These are phyloP conservation scores for Calonectria naviculata DNA, from an alignment of 2,329 filamentous ascomycete species.

Conservation along the genomic window DNA sequence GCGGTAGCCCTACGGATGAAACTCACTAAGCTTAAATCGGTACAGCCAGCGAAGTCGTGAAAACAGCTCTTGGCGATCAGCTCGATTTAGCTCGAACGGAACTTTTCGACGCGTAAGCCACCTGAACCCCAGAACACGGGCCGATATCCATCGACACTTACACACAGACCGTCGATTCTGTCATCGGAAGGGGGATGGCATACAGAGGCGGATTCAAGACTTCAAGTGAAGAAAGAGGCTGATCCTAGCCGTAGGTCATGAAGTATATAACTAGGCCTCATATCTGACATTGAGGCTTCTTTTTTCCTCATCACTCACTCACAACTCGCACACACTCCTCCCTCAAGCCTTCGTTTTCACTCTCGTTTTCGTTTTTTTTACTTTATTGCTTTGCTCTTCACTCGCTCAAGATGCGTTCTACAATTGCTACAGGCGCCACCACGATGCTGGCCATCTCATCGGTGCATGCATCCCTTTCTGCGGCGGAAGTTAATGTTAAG, in stretches of 20 bases:
- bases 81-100: neutral
- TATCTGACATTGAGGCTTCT: neutral
- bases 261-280: neutral
- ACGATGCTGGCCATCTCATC: conserved; percentile 4
- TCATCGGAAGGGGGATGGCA: neutral
- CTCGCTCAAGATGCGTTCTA: conserved; percentile 5
- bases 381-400: neutral
- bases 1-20: neutral
- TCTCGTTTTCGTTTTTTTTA: neutral
- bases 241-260: neutral
- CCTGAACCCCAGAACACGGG: neutral
- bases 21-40: neutral
- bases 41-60: neutral
- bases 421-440: neutral
- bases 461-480: neutral
- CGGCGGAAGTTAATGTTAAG: neutral
- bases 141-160: neutral
- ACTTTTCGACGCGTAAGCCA: neutral
- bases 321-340: neutral
- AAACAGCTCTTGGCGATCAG: neutral
- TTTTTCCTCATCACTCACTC: neutral
- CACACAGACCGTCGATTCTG: neutral
- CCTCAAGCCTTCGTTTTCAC: neutral
- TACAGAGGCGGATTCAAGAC: neutral
- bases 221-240: neutral